phyloP scores from a whole-genome alignment of 2,329 filamentous ascomycete genomes.

The Claviceps lovelessii region DNA sequence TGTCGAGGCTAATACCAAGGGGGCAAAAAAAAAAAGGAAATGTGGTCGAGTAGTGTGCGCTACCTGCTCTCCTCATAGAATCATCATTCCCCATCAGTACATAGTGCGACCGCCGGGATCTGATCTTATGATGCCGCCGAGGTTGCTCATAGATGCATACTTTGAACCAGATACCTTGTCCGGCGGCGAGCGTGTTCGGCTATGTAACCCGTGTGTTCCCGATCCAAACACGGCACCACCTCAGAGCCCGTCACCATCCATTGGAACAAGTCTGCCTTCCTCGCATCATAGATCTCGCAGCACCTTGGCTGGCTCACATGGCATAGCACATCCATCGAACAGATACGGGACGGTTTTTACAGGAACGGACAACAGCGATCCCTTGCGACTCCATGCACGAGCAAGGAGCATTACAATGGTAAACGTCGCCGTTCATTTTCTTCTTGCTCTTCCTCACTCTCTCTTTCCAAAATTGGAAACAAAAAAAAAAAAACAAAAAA shows the following conservation, averaged over 20 bases:
- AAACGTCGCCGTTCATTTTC: conserved; percentile 11
- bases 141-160: conserved; percentile 24
- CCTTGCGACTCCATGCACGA: conserved; percentile 20
- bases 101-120: conserved; percentile 63
- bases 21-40: conserved; percentile 45
- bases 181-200: conserved; percentile 42
- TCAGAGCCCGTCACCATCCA: conserved; percentile 24
- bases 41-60: conserved; percentile 87
- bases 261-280: conserved; percentile 18
- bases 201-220: conserved; percentile 49
- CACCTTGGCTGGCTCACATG: conserved; percentile 22
- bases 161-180: conserved; percentile 31
- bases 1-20: conserved; percentile 6
- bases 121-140: conserved; percentile 24
- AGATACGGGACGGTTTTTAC: conserved; percentile 25
- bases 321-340: conserved; percentile 14
- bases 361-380: conserved; percentile 18
- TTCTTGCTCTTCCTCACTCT: too few species aligned
- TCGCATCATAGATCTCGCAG: conserved; percentile 33
- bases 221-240: conserved; percentile 46
- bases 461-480: too few species aligned
- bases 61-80: conserved; percentile 81
- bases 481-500: not conserved
- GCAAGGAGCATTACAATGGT: conserved; percentile 38
- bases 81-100: conserved; percentile 85